phyloP scores from a whole-genome alignment of 768 basidiomycete genomes.

The Pleurotus pulmonarius region DNA sequence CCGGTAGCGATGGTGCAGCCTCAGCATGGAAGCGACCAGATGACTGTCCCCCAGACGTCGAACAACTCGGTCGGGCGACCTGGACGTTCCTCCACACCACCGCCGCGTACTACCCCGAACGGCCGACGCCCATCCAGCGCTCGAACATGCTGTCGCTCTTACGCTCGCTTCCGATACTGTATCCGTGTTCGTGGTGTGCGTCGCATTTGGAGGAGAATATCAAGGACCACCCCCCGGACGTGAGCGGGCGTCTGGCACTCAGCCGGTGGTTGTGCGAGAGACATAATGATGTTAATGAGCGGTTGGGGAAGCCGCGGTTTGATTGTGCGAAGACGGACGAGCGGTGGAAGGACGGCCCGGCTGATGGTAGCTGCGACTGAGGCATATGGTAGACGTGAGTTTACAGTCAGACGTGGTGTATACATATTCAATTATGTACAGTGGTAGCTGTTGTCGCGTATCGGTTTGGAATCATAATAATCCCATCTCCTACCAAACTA shows the following conservation, averaged over 20 bases:
- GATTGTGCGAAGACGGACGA: slow-evolving; percentile 81
- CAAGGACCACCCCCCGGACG: slow-evolving; percentile 66
- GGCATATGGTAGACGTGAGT: background rate
- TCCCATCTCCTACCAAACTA: no score
- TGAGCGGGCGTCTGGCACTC: slow-evolving; percentile 62
- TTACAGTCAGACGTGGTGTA: no score
- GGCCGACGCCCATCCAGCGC: slow-evolving; percentile 70
- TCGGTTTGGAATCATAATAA: no score
- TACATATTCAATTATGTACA: no score
- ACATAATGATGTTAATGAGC: slow-evolving; percentile 90
- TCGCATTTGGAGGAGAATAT: slow-evolving; percentile 76
- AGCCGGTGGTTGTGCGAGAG: slow-evolving; percentile 87
- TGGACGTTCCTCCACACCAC: slow-evolving; percentile 97
- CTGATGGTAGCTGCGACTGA: slow-evolving; percentile 86
- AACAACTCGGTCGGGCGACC: slow-evolving; percentile 85
- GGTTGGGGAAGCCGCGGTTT: slow-evolving; percentile 80
- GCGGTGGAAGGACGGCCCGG: slow-evolving; percentile 90
- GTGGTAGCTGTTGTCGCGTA: no score
- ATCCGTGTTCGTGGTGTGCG: slow-evolving; percentile 88
- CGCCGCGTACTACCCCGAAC: slow-evolving; percentile 92
- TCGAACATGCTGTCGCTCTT: slow-evolving; percentile 82
- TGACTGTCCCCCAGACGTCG: slow-evolving; percentile 88
- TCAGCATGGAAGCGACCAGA: slow-evolving; percentile 38
- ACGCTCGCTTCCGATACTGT: slow-evolving; percentile 73
- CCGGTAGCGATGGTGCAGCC: slow-evolving; percentile 9